Evolutionary conservation across 495 filamentous ascomycete genomes (phyloP), one percentile per base, ranked within the genome.

Genomic region (Hypoxylon fragiforme): DNA sequence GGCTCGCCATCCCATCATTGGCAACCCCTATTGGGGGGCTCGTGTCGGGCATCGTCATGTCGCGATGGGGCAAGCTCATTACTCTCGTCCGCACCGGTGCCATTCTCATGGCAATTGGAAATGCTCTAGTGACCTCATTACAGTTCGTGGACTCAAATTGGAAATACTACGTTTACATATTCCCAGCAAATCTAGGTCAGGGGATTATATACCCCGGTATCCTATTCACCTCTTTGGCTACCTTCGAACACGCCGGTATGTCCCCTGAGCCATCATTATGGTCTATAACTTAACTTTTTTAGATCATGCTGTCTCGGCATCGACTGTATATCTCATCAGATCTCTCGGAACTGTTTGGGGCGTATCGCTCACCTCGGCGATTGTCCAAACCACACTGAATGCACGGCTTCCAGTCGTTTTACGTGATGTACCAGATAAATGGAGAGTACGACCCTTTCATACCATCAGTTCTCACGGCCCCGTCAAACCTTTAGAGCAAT

Each of bases 221-320:
- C 34, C 60, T 86, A 15, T 86, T 86, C 51, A 85, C 81, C 0
- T 81, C 81, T 31, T 69, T 87, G 1, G 81, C 84, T 2, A 78
- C 81, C 1, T 86, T 85, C 54, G 80, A 81, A 7, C 84, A 86
- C 44, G 67, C 77, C 16, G 81, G 84, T 85, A 70, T 37, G 72
- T 41, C 22, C 3, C 7, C 6, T 16, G 1, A 3, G 1, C 50
- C 3, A 11, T 16, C 5, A 28, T 21, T 15, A 0, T 14, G 11
- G 3, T 18, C 15, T 34, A 30, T 19, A 14, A 16, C 14, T 14
- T 24, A 13, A 28, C 12, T 15, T 2, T 18, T 1, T 3, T 50
- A 85, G 84, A 85, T 45, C 82, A 87, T 48, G 83, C 83, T 8
- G 82, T 87, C 7, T 83, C 81, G 0, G 76, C 84, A 1, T 86